Conservation (phyloP, 306 rosid genomes). For the Corylus heterophylla region DNA sequence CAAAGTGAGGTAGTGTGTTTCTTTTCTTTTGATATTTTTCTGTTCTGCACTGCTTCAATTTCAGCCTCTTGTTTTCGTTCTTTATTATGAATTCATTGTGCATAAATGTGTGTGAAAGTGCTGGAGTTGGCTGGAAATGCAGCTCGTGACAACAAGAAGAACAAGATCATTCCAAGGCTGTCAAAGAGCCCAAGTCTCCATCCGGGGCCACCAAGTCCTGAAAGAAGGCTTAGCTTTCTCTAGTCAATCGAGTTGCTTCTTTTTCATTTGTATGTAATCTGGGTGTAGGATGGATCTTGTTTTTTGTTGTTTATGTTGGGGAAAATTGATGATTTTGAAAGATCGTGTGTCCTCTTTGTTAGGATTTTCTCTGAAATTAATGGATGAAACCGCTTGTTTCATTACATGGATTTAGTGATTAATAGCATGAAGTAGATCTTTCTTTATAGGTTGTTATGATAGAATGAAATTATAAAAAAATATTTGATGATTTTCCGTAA, state of each 20-base stretch:
- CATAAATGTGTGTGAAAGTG: constrained; percentile 38
- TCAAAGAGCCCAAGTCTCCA: constrained; percentile 70
- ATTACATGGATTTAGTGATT: neutral
- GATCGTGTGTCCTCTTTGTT: neutral
- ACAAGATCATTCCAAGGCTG: constrained; percentile 51
- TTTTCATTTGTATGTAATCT: constrained; percentile 36
- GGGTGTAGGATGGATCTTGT: constrained; percentile 6
- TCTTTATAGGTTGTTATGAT: no score
- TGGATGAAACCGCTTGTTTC: constrained; percentile 33
- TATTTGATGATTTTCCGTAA: no score
- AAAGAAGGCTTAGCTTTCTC: constrained; percentile 52
- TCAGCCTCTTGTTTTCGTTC: neutral
- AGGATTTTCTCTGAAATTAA: neutral
- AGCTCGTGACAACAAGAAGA: constrained; percentile 85
- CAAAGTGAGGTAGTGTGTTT: neutral
- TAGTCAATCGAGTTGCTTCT: neutral
- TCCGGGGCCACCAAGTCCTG: no score
- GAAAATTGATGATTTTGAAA: neutral
- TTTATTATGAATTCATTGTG: neutral
- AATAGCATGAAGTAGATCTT: no score
- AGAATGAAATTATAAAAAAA: no score
- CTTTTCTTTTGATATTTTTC: neutral
- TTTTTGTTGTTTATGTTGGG: constrained; percentile 12
- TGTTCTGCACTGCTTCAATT: neutral
- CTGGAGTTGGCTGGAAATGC: constrained; percentile 91